Percentiles rank a stretch among this genome's conserved stretches.
These are phyloP conservation scores for Fraxinus anomala DNA, from an alignment of 257 asterid genomes.

Conservation along the genomic window DNA sequence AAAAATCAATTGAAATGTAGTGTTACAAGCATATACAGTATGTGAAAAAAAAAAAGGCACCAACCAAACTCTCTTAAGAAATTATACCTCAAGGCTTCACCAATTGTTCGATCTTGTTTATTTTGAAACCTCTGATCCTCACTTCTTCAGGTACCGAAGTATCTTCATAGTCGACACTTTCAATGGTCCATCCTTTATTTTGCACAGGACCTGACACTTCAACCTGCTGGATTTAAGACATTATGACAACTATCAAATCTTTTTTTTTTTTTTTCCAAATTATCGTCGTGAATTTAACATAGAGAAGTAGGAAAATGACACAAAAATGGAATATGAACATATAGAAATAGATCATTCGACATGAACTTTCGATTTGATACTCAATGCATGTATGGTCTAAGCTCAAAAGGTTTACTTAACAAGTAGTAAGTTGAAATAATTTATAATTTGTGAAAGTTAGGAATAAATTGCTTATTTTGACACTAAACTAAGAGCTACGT, in stretches of 20 bases:
- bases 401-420: background rate
- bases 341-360: background rate
- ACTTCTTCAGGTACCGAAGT: slow-evolving; percentile 75
- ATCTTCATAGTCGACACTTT: slow-evolving; percentile 69
- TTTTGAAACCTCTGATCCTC: slow-evolving; percentile 85
- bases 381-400: too few relatives aligned
- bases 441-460: background rate
- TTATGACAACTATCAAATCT: slow-evolving; percentile 12
- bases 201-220: slow-evolving; percentile 62
- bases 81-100: slow-evolving; percentile 47
- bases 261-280: background rate
- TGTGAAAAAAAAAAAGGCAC: background rate
- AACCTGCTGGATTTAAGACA: slow-evolving; percentile 47
- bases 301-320: background rate
- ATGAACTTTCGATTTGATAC: background rate
- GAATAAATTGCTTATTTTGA: background rate
- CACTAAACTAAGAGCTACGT: too few relatives aligned
- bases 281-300: slow-evolving; percentile 11
- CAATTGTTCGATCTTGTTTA: slow-evolving; percentile 74
- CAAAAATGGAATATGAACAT: background rate
- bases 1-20: background rate
- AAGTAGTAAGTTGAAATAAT: background rate
- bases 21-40: background rate
- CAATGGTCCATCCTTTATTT: slow-evolving; percentile 81
- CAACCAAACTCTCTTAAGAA: background rate